Conservation (phyloP, 768 basidiomycete species). For the Dioszegia aurantiaca region DNA sequence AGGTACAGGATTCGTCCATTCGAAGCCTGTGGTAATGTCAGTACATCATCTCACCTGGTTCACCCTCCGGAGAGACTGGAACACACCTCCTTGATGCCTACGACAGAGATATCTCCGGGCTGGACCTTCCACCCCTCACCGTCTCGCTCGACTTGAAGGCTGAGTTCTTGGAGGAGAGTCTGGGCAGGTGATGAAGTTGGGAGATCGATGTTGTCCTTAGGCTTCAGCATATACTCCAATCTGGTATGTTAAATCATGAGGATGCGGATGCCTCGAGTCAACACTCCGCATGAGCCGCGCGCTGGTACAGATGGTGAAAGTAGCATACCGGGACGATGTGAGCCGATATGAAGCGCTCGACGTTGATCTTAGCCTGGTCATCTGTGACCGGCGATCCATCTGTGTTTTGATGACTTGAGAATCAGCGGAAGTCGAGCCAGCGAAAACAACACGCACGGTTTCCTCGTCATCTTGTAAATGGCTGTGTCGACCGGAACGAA, state of each 20-base stretch:
- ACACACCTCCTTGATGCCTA: conserved; percentile 42
- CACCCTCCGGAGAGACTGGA: too few relatives aligned
- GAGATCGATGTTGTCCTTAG: conserved; percentile 16
- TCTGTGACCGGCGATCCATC: conserved; percentile 58
- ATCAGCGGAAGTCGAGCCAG: not conserved
- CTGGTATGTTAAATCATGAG: too few relatives aligned
- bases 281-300: too few relatives aligned
- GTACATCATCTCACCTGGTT: not conserved
- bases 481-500: conserved; percentile 86
- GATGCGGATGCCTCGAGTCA: too few relatives aligned
- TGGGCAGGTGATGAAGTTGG: conserved; percentile 14
- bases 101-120: conserved; percentile 43
- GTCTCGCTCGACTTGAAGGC: conserved; percentile 21
- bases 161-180: conserved; percentile 32
- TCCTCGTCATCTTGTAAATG: conserved; percentile 71
- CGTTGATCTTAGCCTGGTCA: conserved; percentile 61
- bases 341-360: conserved; percentile 74
- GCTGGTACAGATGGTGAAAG: not conserved
- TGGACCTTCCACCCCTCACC: conserved; percentile 35
- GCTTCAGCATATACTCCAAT: too few relatives aligned
- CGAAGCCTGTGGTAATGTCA: too few relatives aligned
- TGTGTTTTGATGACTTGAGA: conserved; percentile 40
- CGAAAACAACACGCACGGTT: conserved; percentile 65
- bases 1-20: conserved; percentile 39
- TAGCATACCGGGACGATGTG: conserved; percentile 74